These are phyloP conservation scores for Cercophora scortea DNA, from an alignment of 495 filamentous ascomycete genomes.

Conservation along the genomic window DNA sequence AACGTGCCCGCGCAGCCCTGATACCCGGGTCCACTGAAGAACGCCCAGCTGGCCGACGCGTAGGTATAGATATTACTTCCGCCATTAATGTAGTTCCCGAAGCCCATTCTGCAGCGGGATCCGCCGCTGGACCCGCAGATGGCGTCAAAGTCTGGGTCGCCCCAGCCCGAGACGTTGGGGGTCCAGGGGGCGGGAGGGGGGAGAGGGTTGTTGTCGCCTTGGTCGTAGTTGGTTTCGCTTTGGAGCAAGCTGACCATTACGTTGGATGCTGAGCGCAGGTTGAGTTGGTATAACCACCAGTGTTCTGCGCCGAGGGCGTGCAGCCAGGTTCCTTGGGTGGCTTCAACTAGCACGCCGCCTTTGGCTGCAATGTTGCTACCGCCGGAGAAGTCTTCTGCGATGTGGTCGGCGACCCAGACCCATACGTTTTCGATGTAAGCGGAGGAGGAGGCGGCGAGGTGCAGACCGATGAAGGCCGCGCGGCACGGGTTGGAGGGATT, in stretches of 20 bases:
- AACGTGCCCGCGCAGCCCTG: conserved; percentile 21
- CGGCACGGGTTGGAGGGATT: conserved; percentile 46
- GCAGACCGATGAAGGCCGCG: conserved; percentile 59
- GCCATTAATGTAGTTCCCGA: conserved; percentile 49
- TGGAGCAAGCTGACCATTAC: conserved; percentile 77
- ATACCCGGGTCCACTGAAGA: conserved; percentile 48
- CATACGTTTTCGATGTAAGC: conserved; percentile 63
- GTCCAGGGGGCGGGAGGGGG: conserved; percentile 40
- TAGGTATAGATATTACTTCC: conserved; percentile 48
- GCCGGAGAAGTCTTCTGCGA: conserved; percentile 50
- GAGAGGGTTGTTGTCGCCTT: conserved; percentile 59
- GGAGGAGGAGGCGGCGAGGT: conserved; percentile 50
- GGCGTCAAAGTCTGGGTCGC: conserved; percentile 50
- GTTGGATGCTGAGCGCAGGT: conserved; percentile 61
- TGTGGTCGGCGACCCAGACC: conserved; percentile 70
- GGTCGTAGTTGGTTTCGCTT: conserved; percentile 85
- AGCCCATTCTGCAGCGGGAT: conserved; percentile 35
- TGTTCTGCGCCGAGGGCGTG: conserved; percentile 70
- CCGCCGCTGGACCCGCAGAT: conserved; percentile 20
- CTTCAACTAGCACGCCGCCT: conserved; percentile 50
- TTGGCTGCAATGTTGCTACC: conserved; percentile 32
- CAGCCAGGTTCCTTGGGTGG: conserved; percentile 52
- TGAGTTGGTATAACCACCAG: conserved; percentile 67
- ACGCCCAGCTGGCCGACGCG: conserved; percentile 59
- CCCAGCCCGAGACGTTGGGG: conserved; percentile 31